phyloP scores from a whole-genome alignment of 2,329 filamentous ascomycete genomes.

The Xylaria sp. region DNA sequence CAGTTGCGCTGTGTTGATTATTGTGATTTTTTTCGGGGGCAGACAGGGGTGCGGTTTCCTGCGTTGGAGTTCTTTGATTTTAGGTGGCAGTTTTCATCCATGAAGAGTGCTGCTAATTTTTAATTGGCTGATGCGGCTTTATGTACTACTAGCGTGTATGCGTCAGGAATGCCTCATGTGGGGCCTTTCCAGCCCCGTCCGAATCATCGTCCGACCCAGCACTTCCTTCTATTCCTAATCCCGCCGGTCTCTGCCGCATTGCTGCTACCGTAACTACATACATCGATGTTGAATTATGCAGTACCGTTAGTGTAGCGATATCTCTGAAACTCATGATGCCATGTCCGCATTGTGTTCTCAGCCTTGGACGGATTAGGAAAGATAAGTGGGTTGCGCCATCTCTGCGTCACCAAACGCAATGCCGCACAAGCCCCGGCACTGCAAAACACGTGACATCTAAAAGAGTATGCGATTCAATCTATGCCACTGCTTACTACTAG shows the following conservation, averaged over 20 bases:
- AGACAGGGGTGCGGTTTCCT: slow-evolving; percentile 44
- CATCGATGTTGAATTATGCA: too few relatives aligned
- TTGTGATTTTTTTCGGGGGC: slow-evolving; percentile 36
- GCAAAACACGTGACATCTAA: too few relatives aligned
- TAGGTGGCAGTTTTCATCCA: slow-evolving; percentile 39
- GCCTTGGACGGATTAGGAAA: background rate
- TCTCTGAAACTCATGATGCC: too few relatives aligned
- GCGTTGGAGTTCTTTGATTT: slow-evolving; percentile 36
- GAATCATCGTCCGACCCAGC: background rate
- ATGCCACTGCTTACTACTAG: too few relatives aligned
- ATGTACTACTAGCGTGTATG: too few relatives aligned
- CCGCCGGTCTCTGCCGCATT: background rate
- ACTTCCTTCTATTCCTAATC: slow-evolving; percentile 8
- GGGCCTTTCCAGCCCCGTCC: slow-evolving; percentile 5
- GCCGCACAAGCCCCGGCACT: too few relatives aligned
- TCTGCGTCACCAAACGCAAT: background rate
- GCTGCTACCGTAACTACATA: too few relatives aligned
- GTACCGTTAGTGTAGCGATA: too few relatives aligned
- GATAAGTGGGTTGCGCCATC: background rate
- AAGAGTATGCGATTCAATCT: too few relatives aligned
- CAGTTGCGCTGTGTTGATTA: slow-evolving; percentile 17
- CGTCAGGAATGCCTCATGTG: background rate
- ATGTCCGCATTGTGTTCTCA: background rate
- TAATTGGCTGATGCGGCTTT: slow-evolving; percentile 40
- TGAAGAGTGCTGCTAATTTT: slow-evolving; percentile 33